Conservation (phyloP, 1,284 basidiomycete genomes). For the Ceratorhiza oryzae-sativae region DNA sequence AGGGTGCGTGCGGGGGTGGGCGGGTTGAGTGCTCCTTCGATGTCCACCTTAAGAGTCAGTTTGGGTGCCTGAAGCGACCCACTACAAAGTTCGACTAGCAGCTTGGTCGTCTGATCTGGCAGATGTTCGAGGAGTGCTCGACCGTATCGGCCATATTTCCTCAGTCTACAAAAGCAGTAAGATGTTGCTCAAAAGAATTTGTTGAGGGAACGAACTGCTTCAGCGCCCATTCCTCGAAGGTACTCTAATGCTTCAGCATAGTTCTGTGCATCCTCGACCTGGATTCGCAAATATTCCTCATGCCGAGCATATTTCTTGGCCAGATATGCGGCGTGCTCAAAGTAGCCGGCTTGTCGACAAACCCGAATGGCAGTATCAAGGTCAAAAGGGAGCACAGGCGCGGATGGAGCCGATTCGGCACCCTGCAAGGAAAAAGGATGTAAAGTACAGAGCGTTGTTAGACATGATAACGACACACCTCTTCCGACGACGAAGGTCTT, state of each 20-base stretch:
- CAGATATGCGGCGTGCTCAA: slow-evolving; percentile 92
- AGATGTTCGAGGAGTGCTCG: slow-evolving; percentile 81
- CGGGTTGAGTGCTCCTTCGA: slow-evolving; percentile 55
- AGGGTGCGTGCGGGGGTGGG: slow-evolving; percentile 44
- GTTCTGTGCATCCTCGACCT: slow-evolving; percentile 88
- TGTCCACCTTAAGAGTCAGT: slow-evolving; percentile 55
- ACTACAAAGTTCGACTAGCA: slow-evolving; percentile 92
- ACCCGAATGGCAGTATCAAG: slow-evolving; percentile 96
- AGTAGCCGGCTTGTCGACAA: slow-evolving; percentile 95
- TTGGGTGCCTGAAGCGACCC: slow-evolving; percentile 60
- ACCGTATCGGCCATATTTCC: slow-evolving; percentile 85
- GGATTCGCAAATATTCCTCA: slow-evolving; percentile 92
- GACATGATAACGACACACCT: not conserved
- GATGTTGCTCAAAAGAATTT: no score
- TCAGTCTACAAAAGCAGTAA: slow-evolving; percentile 67
- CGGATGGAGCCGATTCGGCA: slow-evolving; percentile 53
- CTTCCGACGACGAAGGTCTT: not conserved
- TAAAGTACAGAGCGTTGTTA: not conserved
- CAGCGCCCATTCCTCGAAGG: slow-evolving; percentile 76
- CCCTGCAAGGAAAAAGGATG: slow-evolving; percentile 48
- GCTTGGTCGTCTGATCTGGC: slow-evolving; percentile 86
- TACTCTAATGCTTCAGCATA: slow-evolving; percentile 84
- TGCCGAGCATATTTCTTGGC: slow-evolving; percentile 91
- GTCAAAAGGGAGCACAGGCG: slow-evolving; percentile 87
- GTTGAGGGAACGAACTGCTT: slow-evolving; percentile 64